A percentile compares a stretch with the other conserved stretches of the same genome.
These are phyloP conservation scores for Rosa rugosa DNA, from an alignment of 306 rosid species.

Conservation along the genomic window DNA sequence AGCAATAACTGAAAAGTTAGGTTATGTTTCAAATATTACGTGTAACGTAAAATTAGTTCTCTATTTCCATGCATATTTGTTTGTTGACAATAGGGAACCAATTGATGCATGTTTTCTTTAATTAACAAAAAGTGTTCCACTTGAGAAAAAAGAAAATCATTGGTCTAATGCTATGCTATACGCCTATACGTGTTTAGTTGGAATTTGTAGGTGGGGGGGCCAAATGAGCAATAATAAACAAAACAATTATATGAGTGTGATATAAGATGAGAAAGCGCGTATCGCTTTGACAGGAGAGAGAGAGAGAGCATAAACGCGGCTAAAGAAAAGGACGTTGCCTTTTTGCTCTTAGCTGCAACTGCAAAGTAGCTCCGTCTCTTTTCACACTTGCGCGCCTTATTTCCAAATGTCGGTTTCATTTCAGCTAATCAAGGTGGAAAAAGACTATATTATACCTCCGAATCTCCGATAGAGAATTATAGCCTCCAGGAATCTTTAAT, in stretches of 20 bases:
- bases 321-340: not conserved
- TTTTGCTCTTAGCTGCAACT: not conserved
- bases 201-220: not conserved
- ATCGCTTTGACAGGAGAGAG: not conserved
- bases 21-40: too few relatives aligned
- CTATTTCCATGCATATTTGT: too few relatives aligned
- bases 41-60: too few relatives aligned
- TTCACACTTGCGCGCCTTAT: constrained; percentile 7
- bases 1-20: too few relatives aligned
- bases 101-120: not conserved
- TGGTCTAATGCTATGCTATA: not conserved
- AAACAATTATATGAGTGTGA: not conserved
- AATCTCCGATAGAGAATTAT: too few relatives aligned
- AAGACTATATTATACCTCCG: not conserved
- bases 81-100: too few relatives aligned
- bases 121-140: not conserved
- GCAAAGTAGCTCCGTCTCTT: not conserved
- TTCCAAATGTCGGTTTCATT: not conserved
- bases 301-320: not conserved
- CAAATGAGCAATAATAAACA: not conserved
- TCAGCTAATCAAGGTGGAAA: not conserved
- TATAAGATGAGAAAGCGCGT: not conserved
- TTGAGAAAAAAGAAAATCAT: not conserved
- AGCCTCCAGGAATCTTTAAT: too few relatives aligned
- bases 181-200: not conserved